These are phyloP conservation scores for Chenopodium formosanum DNA, from an alignment of 148 eudicot species.

Conservation along the genomic window DNA sequence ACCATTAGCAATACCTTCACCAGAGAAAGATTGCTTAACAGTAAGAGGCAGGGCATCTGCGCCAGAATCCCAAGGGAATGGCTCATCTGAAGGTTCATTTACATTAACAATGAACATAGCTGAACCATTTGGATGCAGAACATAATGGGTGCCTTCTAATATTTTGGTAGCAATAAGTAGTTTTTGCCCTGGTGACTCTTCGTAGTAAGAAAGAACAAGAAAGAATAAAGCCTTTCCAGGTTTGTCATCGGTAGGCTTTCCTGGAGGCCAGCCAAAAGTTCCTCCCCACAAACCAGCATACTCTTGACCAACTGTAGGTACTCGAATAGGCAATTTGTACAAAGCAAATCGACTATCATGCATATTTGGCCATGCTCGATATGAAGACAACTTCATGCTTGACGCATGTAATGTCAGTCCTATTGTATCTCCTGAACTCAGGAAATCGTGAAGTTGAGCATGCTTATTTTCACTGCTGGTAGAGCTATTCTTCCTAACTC, in stretches of 20 bases:
- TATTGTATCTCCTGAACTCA: conserved; percentile 61
- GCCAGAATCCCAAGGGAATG: conserved; percentile 65
- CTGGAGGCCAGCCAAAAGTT: conserved; percentile 91
- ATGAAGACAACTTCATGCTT: conserved; percentile 61
- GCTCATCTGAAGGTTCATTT: conserved; percentile 53
- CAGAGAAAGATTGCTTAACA: conserved; percentile 50
- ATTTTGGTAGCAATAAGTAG: conserved; percentile 75
- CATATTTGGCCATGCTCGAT: conserved; percentile 89
- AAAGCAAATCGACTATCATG: conserved; percentile 75
- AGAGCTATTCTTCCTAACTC: conserved; percentile 38
- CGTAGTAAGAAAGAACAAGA: conserved; percentile 65
- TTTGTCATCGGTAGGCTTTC: conserved; percentile 67
- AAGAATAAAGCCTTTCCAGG: conserved; percentile 77
- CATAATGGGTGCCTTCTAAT: conserved; percentile 83
- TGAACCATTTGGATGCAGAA: conserved; percentile 87
- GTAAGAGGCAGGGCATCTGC: conserved; percentile 46
- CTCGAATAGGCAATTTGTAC: conserved; percentile 60
- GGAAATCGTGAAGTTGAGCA: conserved; percentile 66
- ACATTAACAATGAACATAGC: conserved; percentile 80
- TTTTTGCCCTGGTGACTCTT: conserved; percentile 61
- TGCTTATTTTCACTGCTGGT: conserved; percentile 58
- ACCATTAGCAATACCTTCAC: conserved; percentile 83
- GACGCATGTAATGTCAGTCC: conserved; percentile 71
- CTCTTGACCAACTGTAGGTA: conserved; percentile 50
- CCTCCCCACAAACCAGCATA: conserved; percentile 84